These are phyloP conservation scores for Chenopodium berlandieri DNA, from an alignment of 148 eudicot genomes.

Conservation along the genomic window DNA sequence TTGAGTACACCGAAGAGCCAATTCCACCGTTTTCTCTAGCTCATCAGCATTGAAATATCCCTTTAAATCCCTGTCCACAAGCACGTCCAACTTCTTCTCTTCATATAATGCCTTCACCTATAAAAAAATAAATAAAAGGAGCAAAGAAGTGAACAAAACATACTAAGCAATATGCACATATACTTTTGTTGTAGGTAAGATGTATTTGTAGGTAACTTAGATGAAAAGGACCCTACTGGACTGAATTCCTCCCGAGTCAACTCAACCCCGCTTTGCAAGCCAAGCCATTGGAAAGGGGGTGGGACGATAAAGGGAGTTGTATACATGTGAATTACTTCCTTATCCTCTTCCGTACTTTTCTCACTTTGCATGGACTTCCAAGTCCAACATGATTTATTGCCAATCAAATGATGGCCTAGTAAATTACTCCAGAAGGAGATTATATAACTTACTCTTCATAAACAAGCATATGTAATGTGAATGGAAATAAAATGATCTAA, in stretches of 20 bases:
- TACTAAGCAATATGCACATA: background rate
- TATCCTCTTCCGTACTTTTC: too few relatives aligned
- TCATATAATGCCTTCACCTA: constrained; percentile 64
- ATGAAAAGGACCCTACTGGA: background rate
- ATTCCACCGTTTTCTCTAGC: constrained; percentile 54
- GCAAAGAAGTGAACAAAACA: background rate
- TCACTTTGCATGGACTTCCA: too few relatives aligned
- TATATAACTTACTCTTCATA: background rate
- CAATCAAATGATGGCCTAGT: too few relatives aligned
- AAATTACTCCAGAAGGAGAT: too few relatives aligned
- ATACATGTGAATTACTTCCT: too few relatives aligned
- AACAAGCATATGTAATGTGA: background rate
- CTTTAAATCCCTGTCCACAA: constrained; percentile 68
- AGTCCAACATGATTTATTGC: too few relatives aligned
- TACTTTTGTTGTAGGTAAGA: background rate
- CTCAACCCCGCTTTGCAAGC: too few relatives aligned
- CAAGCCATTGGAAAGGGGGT: too few relatives aligned
- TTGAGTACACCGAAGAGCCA: constrained; percentile 64
- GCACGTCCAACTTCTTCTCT: constrained; percentile 60
- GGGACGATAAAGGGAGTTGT: too few relatives aligned
- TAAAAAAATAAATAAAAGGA: background rate
- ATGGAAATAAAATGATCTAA: background rate
- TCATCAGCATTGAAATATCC: constrained; percentile 53
- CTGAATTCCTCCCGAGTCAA: too few relatives aligned
- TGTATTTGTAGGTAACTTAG: too few relatives aligned